These are phyloP conservation scores for Trichoderma afroharzianum DNA, from an alignment of 2,329 filamentous ascomycete genomes.

Conservation along the genomic window DNA sequence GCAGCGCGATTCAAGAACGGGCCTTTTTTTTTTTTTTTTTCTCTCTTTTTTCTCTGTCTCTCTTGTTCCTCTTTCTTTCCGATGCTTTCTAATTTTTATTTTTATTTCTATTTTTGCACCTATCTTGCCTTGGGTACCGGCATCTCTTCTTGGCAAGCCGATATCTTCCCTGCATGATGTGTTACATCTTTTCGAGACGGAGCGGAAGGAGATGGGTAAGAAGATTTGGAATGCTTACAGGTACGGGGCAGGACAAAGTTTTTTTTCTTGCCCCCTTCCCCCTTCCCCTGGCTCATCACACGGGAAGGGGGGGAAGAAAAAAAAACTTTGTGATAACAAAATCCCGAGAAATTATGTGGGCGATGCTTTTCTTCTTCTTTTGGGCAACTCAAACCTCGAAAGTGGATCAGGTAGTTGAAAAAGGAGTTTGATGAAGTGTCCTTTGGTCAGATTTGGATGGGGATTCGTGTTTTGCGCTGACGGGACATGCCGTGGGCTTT, in stretches of 20 bases:
- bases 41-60: background rate
- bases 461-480: background rate
- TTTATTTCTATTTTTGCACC: background rate
- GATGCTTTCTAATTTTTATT: background rate
- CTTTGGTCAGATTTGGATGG: background rate
- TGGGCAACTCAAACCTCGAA: background rate
- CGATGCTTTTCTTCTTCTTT: background rate
- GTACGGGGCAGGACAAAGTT: background rate
- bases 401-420: background rate
- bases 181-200: background rate
- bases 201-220: background rate
- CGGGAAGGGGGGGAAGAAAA: background rate
- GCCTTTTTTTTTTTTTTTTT: too few species aligned
- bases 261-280: background rate
- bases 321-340: background rate
- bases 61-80: background rate
- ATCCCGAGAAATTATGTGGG: background rate
- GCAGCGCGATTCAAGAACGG: background rate
- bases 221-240: conserved; percentile 5
- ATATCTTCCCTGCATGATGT: background rate
- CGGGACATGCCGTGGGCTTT: background rate
- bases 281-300: background rate
- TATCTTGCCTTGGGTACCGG: background rate
- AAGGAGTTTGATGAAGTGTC: background rate
- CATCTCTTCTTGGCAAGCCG: background rate